Base-by-base conservation (phyloP, 192 early-diverging fungal genomes). In the Funneliformis mosseae region DNA sequence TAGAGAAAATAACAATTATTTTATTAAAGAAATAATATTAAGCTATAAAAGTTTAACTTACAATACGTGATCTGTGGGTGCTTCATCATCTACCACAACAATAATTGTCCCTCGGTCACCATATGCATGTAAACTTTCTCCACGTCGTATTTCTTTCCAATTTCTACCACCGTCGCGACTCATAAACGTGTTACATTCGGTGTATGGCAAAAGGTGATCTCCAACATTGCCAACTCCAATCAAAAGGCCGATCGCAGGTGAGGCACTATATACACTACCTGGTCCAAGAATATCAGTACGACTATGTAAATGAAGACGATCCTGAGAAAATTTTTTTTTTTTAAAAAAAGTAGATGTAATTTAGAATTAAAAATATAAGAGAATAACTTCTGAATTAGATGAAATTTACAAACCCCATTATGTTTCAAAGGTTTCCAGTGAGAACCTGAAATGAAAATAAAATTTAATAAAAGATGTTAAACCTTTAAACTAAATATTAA, bases 171-270 rank as follows among this genome's bases (percentile, higher is more conserved):
- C 98, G 76, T 99, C 96, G 45, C 92, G 88, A 64, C 93, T 94
- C 45, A 97, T 25, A 82, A 89, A 99, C 0, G 94, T 96, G 75
- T 93, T 86, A 41, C 92, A 84, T 27, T 92, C 81, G 0, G 83
- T 88, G 76, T 93, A 90, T 27, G 90, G 83, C 8, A 81, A 79
- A 33, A 99, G 81, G 14, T 84, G 84, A 0, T 76, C 48, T 27
- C 96, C 97, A 2, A 97, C 93, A 80, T 95, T 95, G 21, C 98
- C 98, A 6, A 97, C 91, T n/a, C 93, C 97, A 84, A 98, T 88
- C 78, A 97, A 88, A 9, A 95, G 83, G 21, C 97, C 97, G 4
- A 94, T 89, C 7, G 96, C 94, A 1, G 92, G 79, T 8, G 85
- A 43, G 0, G 92, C 88, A 62, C 94, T 92, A 77, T 93, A 98